These are phyloP conservation scores for Heterobasidion irregulare DNA, from an alignment of 1,284 basidiomycete genomes.

Conservation along the genomic window DNA sequence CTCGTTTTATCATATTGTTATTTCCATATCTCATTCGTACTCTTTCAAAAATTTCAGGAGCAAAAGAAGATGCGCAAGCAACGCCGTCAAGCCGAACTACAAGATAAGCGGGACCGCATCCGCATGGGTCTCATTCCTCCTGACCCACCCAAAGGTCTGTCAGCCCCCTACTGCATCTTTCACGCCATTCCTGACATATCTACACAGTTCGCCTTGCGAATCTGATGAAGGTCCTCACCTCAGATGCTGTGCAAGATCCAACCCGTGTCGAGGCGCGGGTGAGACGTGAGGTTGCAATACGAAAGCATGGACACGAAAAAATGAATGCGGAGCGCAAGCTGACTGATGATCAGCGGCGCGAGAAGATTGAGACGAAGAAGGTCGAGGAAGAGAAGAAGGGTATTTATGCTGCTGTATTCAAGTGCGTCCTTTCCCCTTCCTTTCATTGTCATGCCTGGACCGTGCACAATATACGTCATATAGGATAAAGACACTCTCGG, in stretches of 20 bases:
- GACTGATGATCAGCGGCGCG: conserved; percentile 81
- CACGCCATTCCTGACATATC: background rate
- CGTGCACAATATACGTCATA: no score
- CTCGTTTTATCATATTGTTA: background rate
- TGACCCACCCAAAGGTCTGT: conserved; percentile 86
- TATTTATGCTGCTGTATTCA: conserved; percentile 82
- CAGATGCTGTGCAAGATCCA: conserved; percentile 94
- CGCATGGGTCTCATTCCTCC: conserved; percentile 95
- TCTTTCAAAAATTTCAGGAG: conserved; percentile 42
- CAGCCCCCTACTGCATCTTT: conserved; percentile 1
- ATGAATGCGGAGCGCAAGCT: conserved; percentile 90
- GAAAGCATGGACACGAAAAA: conserved; percentile 86
- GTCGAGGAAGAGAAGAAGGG: conserved; percentile 84
- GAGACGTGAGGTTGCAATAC: conserved; percentile 84
- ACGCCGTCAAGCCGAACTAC: conserved; percentile 79
- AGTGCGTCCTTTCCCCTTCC: conserved; percentile 41
- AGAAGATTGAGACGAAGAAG: conserved; percentile 83
- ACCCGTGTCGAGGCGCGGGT: conserved; percentile 96
- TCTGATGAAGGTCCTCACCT: conserved; percentile 96
- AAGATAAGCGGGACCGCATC: conserved; percentile 93
- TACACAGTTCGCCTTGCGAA: conserved; percentile 84
- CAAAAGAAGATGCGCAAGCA: conserved; percentile 96
- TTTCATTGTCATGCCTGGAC: background rate
- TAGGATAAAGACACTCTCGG: conserved; percentile 84
- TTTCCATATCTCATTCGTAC: conserved; percentile 6